Evolutionary conservation across 2,329 filamentous ascomycete species (phyloP), one percentile per base, ranked within the genome.

Genomic region (Fusarium compactum): DNA sequence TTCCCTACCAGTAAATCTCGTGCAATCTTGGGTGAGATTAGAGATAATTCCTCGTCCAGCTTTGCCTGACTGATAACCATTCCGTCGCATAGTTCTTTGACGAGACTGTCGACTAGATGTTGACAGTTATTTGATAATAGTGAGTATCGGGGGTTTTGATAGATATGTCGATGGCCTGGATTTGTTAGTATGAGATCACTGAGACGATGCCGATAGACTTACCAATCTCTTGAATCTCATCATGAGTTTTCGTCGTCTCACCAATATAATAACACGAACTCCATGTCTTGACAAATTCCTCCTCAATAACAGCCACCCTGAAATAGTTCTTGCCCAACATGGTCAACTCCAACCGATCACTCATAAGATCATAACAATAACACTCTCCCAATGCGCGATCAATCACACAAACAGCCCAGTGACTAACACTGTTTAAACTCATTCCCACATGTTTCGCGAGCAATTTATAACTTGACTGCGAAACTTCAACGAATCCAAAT

Each of bases 311-410:
- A 0, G 59, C 52, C 6, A 74, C 68, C 2, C 73, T 68, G 16
- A 75, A 75, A 11, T 75, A 75, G 4, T 75, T 75, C 47, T 62
- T 75, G 2, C 73, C 73, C 40, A 75, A 6, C 16, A 65, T 67
- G 3, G 59, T 70, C 29, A 75, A 58, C 44, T 75, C 73, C 22
- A 75, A 8, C 5, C 73, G 65, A 44, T 75, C 73, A 9, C 73
- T 76, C 73, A 75, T 75, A 14, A 75, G 52, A 46, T 75, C 73
- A 15, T 75, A 75, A 47, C 71, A 75, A 30, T 73, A 75, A 25
- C 65, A 70, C 2, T 61, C 51, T 1, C 60, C 70, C 2, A 75
- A 58, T 6, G 64, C 70, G 11, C 73, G 60, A 27, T 74, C 71
- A 2, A 75, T 69, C 6, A 75, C 73, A 24, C 73, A 75, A 0